These are phyloP conservation scores for Fistulina hepatica DNA, from an alignment of 1,284 basidiomycete genomes.

Conservation along the genomic window DNA sequence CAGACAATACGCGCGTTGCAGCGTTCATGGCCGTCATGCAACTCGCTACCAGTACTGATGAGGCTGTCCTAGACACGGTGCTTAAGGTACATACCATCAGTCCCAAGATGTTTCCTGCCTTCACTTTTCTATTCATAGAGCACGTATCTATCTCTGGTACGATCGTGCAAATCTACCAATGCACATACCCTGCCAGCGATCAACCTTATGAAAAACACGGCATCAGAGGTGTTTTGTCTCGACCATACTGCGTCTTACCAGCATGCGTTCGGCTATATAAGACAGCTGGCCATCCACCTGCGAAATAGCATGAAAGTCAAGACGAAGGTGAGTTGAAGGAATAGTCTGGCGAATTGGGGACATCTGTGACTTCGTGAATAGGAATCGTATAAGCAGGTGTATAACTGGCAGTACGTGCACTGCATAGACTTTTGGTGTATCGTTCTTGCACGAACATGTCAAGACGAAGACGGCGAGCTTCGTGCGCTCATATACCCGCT, in stretches of 20 bases:
- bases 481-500: slow-evolving; percentile 90
- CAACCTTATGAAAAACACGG: slow-evolving; percentile 97
- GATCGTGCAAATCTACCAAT: slow-evolving; percentile 74
- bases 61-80: slow-evolving; percentile 74
- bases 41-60: slow-evolving; percentile 73
- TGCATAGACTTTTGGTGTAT: slow-evolving; percentile 95
- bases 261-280: slow-evolving; percentile 94
- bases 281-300: slow-evolving; percentile 90
- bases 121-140: slow-evolving; percentile 37
- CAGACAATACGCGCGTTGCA: slow-evolving; percentile 79
- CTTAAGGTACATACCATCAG: slow-evolving; percentile 58
- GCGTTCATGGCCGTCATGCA: slow-evolving; percentile 82
- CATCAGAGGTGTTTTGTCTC: slow-evolving; percentile 83
- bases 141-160: slow-evolving; percentile 77
- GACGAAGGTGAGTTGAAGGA: slow-evolving; percentile 47
- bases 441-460: slow-evolving; percentile 77
- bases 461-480: slow-evolving; percentile 66
- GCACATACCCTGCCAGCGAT: slow-evolving; percentile 87
- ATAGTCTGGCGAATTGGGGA: slow-evolving; percentile 14
- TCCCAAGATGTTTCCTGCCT: not conserved
- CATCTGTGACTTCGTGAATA: slow-evolving; percentile 23
- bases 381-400: slow-evolving; percentile 86
- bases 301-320: slow-evolving; percentile 86
- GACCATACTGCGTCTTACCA: slow-evolving; percentile 75
- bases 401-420: slow-evolving; percentile 98